phyloP scores from a whole-genome alignment of 345 rosid genomes.

The Durio zibethinus region DNA sequence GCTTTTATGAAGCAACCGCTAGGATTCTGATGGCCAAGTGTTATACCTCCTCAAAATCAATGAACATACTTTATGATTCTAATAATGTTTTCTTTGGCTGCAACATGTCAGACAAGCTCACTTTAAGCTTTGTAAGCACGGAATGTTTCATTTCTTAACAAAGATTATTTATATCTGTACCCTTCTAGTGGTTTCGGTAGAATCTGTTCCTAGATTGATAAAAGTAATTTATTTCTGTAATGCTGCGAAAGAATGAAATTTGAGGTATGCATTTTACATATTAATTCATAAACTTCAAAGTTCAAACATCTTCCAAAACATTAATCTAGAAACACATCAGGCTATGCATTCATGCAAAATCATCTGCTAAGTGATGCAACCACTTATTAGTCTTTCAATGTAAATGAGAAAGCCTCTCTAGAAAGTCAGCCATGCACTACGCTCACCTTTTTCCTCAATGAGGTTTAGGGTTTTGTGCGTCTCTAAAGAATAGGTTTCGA shows the following conservation, averaged over 20 bases:
- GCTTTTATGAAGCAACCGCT: background rate
- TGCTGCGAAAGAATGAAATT: background rate
- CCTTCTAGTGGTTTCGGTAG: background rate
- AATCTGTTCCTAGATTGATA: background rate
- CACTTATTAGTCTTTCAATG: background rate
- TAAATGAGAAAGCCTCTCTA: background rate
- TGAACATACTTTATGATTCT: background rate
- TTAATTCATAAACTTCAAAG: background rate
- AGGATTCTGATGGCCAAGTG: background rate
- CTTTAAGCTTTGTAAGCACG: background rate
- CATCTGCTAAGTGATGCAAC: background rate
- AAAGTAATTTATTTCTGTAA: background rate
- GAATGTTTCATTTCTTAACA: background rate
- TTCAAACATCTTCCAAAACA: constrained; percentile 7
- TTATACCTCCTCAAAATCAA: constrained; percentile 3
- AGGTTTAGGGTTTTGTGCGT: constrained; percentile 39
- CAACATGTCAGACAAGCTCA: background rate
- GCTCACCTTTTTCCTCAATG: constrained; percentile 65
- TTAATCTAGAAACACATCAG: background rate
- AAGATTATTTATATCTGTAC: background rate
- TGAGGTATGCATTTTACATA: constrained; percentile 1
- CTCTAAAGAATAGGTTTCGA: too few species aligned
- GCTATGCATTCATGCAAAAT: background rate
- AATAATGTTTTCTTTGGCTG: background rate
- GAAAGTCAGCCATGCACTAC: background rate